These are phyloP conservation scores for Russula earlei DNA, from an alignment of 768 basidiomycete genomes.

Conservation along the genomic window DNA sequence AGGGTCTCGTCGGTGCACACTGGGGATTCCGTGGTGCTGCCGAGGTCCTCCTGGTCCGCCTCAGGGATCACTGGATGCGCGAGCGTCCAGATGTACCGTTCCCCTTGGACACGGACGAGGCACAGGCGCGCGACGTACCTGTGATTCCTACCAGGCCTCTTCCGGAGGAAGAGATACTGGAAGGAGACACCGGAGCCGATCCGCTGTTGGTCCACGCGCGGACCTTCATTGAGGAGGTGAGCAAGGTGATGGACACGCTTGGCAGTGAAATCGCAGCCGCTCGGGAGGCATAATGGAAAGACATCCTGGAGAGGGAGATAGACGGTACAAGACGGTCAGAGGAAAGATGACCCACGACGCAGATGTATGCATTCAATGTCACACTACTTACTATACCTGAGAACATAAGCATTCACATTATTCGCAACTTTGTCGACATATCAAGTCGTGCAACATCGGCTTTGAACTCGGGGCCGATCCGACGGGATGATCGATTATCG, in stretches of 20 bases:
- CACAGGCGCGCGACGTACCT: background rate
- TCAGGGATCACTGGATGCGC: conserved; percentile 23
- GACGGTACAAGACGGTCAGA: background rate
- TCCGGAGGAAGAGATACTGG: background rate
- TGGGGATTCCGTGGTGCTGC: conserved; percentile 23
- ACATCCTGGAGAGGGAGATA: background rate
- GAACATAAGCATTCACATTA: too few relatives aligned
- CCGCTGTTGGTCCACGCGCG: conserved; percentile 3
- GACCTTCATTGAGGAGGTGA: conserved; percentile 13
- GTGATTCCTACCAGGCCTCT: background rate
- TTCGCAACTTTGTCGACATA: background rate
- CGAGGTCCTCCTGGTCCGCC: conserved; percentile 22
- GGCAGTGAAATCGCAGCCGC: conserved; percentile 1
- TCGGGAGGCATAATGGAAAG: background rate
- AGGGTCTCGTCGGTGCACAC: conserved; percentile 24
- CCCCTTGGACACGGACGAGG: conserved; percentile 17
- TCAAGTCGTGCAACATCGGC: background rate
- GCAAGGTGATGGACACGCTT: conserved; percentile 13
- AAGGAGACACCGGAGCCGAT: background rate
- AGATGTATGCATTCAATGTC: background rate
- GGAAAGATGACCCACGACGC: background rate
- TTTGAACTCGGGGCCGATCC: background rate
- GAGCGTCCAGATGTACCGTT: conserved; percentile 23
- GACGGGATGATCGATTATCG: too few relatives aligned
- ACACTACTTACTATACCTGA: background rate